phyloP scores from a whole-genome alignment of 75 land plant genomes.

The Azolla pinnata region DNA sequence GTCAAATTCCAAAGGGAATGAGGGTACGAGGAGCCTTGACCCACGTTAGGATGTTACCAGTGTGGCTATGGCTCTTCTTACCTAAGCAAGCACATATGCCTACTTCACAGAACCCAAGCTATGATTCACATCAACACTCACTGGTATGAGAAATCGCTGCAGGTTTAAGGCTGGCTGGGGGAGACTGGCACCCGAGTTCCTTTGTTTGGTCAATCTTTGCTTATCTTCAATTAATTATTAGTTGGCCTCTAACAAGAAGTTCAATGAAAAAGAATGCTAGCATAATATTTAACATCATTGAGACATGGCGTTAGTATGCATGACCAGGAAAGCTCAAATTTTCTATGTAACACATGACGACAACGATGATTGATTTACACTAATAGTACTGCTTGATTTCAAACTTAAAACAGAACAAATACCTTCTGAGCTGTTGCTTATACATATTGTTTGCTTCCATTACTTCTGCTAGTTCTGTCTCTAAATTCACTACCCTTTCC shows the following conservation, averaged over 20 bases:
- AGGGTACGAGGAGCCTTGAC: too few species aligned
- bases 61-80: too few species aligned
- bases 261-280: neutral
- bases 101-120: too few species aligned
- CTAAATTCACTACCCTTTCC: conserved; percentile 22
- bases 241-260: neutral
- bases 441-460: conserved; percentile 26
- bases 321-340: neutral
- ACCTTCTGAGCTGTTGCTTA: conserved; percentile 24
- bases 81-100: too few species aligned
- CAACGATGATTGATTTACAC: neutral
- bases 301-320: neutral
- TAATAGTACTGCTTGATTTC: neutral
- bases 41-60: too few species aligned
- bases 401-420: neutral
- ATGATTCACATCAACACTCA: too few species aligned
- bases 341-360: neutral
- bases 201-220: too few species aligned
- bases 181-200: too few species aligned
- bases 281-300: neutral
- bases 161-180: too few species aligned
- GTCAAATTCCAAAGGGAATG: too few species aligned
- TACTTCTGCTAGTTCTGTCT: conserved; percentile 30
- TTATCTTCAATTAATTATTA: too few species aligned
- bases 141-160: too few species aligned